Base-by-base conservation (phyloP, 2,329 filamentous ascomycete species). In the Cadophora luteo-olivacea region DNA sequence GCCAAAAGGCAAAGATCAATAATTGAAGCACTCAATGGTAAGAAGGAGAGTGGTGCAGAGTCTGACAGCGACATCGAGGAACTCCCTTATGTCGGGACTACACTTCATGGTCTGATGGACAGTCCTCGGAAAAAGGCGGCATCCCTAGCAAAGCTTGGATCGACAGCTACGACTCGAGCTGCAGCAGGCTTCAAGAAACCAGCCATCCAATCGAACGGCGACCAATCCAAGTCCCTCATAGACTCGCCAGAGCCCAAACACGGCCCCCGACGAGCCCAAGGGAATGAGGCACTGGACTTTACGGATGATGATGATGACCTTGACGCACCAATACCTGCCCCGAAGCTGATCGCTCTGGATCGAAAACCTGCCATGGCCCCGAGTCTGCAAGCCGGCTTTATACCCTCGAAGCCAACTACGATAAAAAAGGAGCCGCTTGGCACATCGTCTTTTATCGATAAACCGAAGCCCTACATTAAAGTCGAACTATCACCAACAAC, bases 81-180 rank as follows among this genome's bases (percentile, higher is more conserved):
- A 1, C 70, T 77, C 4, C 77, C 79, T 12, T 80, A 79, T 72
- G 70, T 78, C 19, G 78, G 78, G 3, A 83, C 81, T 1, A 78
- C 78, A 1, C 72, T 84, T 16, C 80, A 82, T 68, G 79, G 79
- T 0, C 73, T 84, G 19, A 83, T 84, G 82, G 79, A 81, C 32
- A 82, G 79, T 68, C 79, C 77, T 25, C 75, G 77, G 33, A 78
- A 76, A 69, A 75, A 71, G 41, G 73, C 73, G 8, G 70, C 73
- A 9, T 77, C 77, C 1, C 66, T 82, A 12, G 55, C 75, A 36
- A 75, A 69, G n/a, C 51, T 77, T 32, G 65, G 70, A 7, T 68
- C 64, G 9, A 70, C 72, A 11, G 51, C 70, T 29, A 69, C 69
- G 19, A 78, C 77, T 36, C 69, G 76, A 67, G 76, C 77, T 25